Evolutionary conservation across 345 rosid species (phyloP).

Genomic region (Heritiera fomes): DNA sequence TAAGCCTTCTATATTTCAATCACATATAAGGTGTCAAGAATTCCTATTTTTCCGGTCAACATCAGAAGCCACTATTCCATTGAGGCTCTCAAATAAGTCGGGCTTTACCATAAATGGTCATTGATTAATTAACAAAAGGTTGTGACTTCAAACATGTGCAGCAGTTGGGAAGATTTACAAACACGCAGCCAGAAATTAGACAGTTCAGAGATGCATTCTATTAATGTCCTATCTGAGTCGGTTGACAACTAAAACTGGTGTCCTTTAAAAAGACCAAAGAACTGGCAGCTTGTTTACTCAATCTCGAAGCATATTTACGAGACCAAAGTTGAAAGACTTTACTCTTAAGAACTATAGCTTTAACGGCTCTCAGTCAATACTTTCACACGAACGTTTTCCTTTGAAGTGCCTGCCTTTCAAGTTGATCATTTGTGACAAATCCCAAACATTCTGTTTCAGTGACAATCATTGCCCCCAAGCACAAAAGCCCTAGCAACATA

Average conservation of each 20-base stretch:
- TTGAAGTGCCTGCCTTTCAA: conserved; percentile 21
- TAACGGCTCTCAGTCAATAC: conserved; percentile 24
- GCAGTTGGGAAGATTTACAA: conserved; percentile 20
- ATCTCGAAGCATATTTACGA: conserved; percentile 27
- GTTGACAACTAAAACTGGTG: conserved; percentile 22
- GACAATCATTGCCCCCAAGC: conserved; percentile 55
- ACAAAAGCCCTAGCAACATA: conserved; percentile 44
- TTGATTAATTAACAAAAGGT: conserved; percentile 31
- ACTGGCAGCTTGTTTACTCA: conserved; percentile 32
- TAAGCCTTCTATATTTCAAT: too few species aligned
- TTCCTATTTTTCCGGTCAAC: background rate
- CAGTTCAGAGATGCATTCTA: conserved; percentile 14
- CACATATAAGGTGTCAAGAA: too few species aligned
- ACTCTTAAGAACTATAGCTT: conserved; percentile 15
- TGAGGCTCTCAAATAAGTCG: background rate
- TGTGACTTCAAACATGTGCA: conserved; percentile 3
- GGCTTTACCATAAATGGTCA: conserved; percentile 38
- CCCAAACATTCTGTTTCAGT: conserved; percentile 7
- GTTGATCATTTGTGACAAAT: conserved; percentile 19
- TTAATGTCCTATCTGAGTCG: conserved; percentile 25
- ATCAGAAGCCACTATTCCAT: background rate
- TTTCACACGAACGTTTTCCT: conserved; percentile 15
- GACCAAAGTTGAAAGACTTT: conserved; percentile 8
- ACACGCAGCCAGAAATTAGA: conserved; percentile 14
- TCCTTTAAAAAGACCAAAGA: conserved; percentile 26